Evolutionary conservation across 2,329 filamentous ascomycete genomes (phyloP), one percentile per base, ranked within the genome.

Genomic region (Madurella fahalii): DNA sequence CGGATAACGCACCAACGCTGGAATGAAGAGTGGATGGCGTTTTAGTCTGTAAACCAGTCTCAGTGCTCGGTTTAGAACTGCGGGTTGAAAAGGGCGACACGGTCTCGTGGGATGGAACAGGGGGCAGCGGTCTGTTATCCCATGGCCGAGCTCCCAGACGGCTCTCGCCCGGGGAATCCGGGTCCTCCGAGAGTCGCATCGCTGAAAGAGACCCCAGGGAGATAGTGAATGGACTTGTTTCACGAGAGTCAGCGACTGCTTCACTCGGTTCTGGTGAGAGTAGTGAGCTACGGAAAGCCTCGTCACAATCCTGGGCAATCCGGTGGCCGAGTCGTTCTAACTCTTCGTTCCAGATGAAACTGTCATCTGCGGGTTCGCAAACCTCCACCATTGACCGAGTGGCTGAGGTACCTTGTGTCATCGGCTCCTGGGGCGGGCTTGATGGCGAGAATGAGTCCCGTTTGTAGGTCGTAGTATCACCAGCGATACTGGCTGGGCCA

Each of bases 281-380:
- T 11, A 82, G 62, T 9, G 77, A 79, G 62, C 87, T 84, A 66
- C 90, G 92, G 74, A 97, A 96, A 1, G 92, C 92, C 65, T 94
- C 89, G 65, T 97, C 92, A 65, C 92, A 95, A 55, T 94, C 89
- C 69, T 90, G 90, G 47, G 90, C 90, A 58, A 96, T 85, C 64
- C 90, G 90, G 63, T 82, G 83, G 63, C 90, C 95, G 54, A 95
- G 87, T 63, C 93, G 86, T 7, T 90, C 81, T 51, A 94, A 81
- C 67, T 96, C 92, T 55, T 91, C 90, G 62, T 83, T 65, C 57
- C 60, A 62, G 34, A 58, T 49, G 20, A 57, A 48, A 5, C 56
- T 59, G 17, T 58, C 54, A 2, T 58, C 54, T n/a, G 53, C 55
- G 2, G 51, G 55, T 43, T 58, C 50, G 40, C 47, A 52, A 5